phyloP scores from a whole-genome alignment of 345 rosid genomes.

The Carallia brachiata region DNA sequence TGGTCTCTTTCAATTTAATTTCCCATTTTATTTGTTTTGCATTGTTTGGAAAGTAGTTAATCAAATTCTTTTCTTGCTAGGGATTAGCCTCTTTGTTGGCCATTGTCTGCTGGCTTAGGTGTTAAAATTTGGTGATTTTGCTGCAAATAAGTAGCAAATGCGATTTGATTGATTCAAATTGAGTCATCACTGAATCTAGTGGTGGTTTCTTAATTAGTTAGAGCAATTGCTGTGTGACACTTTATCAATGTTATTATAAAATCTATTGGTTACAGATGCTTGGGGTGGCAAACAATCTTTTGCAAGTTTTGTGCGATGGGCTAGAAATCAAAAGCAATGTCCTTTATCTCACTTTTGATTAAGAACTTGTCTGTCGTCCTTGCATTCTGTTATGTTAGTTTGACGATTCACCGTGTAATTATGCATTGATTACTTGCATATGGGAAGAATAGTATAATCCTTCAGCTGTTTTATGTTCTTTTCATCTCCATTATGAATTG shows the following conservation, averaged over 20 bases:
- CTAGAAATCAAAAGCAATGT: not conserved
- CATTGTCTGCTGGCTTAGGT: not conserved
- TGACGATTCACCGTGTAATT: not conserved
- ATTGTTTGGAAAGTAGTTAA: not conserved
- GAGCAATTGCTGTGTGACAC: not conserved
- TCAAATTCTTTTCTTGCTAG: not conserved
- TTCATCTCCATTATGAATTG: not conserved
- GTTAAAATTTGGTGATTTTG: not conserved
- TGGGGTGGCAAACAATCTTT: not conserved
- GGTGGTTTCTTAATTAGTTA: not conserved
- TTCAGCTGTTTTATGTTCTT: not conserved
- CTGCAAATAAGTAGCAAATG: not conserved
- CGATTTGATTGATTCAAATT: not conserved
- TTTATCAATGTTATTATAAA: not conserved
- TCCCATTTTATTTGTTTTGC: not conserved
- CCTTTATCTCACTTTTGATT: not conserved
- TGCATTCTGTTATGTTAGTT: not conserved
- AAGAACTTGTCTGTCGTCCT: no score
- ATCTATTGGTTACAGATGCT: not conserved
- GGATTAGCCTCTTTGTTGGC: not conserved
- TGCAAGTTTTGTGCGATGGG: not conserved
- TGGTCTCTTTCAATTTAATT: slow-evolving; percentile 15
- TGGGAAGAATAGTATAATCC: not conserved
- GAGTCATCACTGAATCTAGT: not conserved
- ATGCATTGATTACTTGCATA: no score